Conservation (phyloP, 2,329 filamentous ascomycete genomes). For the Aspergillus luchuensis region DNA sequence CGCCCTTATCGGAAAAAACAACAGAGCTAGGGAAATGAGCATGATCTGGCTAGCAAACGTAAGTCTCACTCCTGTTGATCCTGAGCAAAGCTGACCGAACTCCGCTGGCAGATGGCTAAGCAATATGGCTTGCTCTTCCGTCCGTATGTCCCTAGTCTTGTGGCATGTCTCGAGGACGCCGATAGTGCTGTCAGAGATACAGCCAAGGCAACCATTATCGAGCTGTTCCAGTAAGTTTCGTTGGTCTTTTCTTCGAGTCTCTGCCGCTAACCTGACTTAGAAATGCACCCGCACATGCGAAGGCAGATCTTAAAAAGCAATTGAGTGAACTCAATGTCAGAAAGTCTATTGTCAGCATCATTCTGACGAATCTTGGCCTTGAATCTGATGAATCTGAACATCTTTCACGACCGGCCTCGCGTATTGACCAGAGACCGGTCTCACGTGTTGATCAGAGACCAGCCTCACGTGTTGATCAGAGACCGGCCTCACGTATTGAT, state of each 20-base stretch:
- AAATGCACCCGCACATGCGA: conserved; percentile 76
- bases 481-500: conserved; percentile 17
- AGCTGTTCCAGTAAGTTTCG: conserved; percentile 71
- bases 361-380: conserved; percentile 72
- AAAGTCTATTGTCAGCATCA: conserved; percentile 79
- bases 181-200: conserved; percentile 84
- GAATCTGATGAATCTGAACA: conserved; percentile 20
- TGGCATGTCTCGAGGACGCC: conserved; percentile 86
- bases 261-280: conserved; percentile 44
- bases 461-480: conserved; percentile 21
- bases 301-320: conserved; percentile 85
- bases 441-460: not conserved
- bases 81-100: conserved; percentile 13
- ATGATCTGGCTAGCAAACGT: conserved; percentile 85
- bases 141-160: conserved; percentile 76
- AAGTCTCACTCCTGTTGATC: conserved; percentile 26
- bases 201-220: conserved; percentile 80
- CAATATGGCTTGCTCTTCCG: conserved; percentile 79
- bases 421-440: not conserved
- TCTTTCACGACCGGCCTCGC: conserved; percentile 23
- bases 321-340: conserved; percentile 81
- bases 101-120: conserved; percentile 68
- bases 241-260: not conserved
- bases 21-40: conserved; percentile 79
- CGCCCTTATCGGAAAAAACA: conserved; percentile 77